phyloP scores from a whole-genome alignment of 176 grass and related monocot species.

The Aegilops sharonensis region DNA sequence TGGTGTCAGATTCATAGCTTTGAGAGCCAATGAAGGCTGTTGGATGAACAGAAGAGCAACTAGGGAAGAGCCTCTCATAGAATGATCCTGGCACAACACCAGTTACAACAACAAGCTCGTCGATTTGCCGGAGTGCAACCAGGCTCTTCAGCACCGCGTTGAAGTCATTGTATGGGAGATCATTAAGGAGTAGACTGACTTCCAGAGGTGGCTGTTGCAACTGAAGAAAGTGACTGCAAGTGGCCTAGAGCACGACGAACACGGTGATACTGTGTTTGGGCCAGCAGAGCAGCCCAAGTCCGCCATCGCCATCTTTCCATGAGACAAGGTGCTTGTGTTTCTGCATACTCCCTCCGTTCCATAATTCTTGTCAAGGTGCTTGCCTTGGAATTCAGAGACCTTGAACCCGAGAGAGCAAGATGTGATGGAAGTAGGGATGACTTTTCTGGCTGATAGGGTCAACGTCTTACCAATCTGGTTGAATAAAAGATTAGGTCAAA shows the following conservation, averaged over 20 bases:
- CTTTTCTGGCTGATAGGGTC: too few relatives aligned
- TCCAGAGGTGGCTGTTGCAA: neutral
- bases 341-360: neutral
- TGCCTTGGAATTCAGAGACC: too few relatives aligned
- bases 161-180: neutral
- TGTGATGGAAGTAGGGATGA: too few relatives aligned
- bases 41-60: neutral
- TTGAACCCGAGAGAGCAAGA: too few relatives aligned
- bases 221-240: neutral
- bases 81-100: neutral
- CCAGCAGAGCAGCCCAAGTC: neutral
- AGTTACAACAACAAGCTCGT: neutral
- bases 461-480: too few relatives aligned
- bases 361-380: too few relatives aligned
- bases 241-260: neutral
- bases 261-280: neutral
- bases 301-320: neutral
- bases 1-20: neutral
- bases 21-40: slow-evolving; percentile 14
- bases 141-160: neutral
- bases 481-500: too few relatives aligned
- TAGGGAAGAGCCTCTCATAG: neutral
- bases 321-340: neutral
- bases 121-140: neutral
- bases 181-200: neutral